Evolutionary conservation across 495 filamentous ascomycete genomes (phyloP), one percentile per base, ranked within the genome.

Genomic region (Letharia lupina): DNA sequence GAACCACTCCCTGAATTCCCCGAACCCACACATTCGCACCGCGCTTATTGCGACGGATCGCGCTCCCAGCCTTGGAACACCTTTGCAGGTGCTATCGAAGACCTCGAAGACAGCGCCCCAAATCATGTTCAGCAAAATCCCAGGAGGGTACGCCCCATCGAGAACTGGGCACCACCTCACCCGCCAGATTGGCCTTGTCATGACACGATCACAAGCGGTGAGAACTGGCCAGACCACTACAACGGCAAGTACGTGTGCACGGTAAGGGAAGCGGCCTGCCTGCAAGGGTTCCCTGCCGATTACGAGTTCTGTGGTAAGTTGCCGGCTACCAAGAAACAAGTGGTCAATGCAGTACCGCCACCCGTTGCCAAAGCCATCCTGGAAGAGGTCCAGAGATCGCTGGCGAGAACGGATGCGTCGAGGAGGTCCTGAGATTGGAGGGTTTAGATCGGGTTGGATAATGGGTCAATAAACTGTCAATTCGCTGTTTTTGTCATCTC

Each of bases 221-320:
- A 35, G 10, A 70, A 81, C 20, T 23, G 52, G 52, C 52, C 52
- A 33, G n/a, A 56, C 33, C 52, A 3, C n/a, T 35, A 56, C 13
- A 35, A 23, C 33, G 52, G 52, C 15, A 28, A 56, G 10, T 35
- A 40, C 31, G 16, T 35, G 31, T 35, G 31, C 56, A 59, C 31
- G 15, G 28, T 40, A 9, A 39, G 33, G 28, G 57, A 60, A n/a
- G 57, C 18, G 1, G 57, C 57, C 33, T 41, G 57, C 57, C 39
- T 60, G 57, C 57, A 60, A 40, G 57, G 57, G 2, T 60, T 60
- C 39, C 57, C 56, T 16, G n/a, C 31, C 12, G 56, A 59, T 59
- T 40, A 59, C 56, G 28, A 6, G 5, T 59, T 59, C 31, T 8
- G 13, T 20, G 57, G 39, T 10, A 5, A 15, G 35, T 37, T 18